These are phyloP conservation scores for Mariannaea sp. DNA, from an alignment of 2,329 filamentous ascomycete species.

Conservation along the genomic window DNA sequence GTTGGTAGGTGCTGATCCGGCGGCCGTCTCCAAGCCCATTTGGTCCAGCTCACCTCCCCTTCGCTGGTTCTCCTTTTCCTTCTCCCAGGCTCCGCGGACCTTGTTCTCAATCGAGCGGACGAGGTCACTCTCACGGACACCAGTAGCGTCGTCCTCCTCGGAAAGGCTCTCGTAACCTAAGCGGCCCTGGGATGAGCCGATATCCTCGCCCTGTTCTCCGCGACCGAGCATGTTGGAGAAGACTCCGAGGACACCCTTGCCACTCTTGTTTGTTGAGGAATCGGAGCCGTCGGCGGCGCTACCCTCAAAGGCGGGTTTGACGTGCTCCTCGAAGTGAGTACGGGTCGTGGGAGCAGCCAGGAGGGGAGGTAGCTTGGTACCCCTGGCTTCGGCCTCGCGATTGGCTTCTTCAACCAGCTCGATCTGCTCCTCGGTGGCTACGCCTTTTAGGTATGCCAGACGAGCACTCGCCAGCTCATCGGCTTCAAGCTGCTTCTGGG, in stretches of 20 bases:
- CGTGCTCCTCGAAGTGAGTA: constrained; percentile 44
- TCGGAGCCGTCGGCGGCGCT: constrained; percentile 21
- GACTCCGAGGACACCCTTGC: constrained; percentile 45
- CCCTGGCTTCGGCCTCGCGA: constrained; percentile 50
- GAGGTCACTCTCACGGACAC: constrained; percentile 24
- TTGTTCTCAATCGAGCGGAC: constrained; percentile 42
- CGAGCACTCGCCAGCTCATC: constrained; percentile 62
- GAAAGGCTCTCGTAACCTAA: constrained; percentile 28
- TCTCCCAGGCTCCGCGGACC: constrained; percentile 52
- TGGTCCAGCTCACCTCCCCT: constrained; percentile 57
- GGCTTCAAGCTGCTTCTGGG: constrained; percentile 58
- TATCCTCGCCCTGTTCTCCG: constrained; percentile 30
- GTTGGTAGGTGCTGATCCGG: constrained; percentile 43
- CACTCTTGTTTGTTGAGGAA: constrained; percentile 25
- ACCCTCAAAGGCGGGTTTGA: constrained; percentile 40
- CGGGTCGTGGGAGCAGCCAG: constrained; percentile 51
- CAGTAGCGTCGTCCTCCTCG: constrained; percentile 31
- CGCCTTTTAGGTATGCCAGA: constrained; percentile 63
- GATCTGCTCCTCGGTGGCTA: constrained; percentile 61
- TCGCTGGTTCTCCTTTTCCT: constrained; percentile 57
- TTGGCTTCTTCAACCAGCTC: constrained; percentile 62
- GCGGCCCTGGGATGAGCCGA: constrained; percentile 23
- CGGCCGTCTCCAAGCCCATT: constrained; percentile 47
- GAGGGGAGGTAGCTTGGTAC: constrained; percentile 56
- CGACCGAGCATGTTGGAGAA: constrained; percentile 40